Conservation (phyloP, 1,284 basidiomycete genomes). For the Schizopora paradoxa region DNA sequence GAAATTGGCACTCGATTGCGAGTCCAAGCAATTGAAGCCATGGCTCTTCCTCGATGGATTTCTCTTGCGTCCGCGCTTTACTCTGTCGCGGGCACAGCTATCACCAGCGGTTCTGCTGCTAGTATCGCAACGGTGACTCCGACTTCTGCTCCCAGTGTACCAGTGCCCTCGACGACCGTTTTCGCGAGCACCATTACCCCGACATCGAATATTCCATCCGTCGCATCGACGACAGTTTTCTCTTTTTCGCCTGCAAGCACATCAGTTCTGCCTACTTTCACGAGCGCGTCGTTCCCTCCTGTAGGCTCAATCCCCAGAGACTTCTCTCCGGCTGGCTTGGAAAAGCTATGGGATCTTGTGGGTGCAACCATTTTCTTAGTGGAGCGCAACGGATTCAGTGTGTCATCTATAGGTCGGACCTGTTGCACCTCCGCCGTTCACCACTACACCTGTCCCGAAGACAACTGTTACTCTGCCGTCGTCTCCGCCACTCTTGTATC, state of each 20-base stretch:
- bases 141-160: no score
- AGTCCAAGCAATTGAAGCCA: no score
- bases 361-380: slow-evolving; percentile 11
- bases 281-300: slow-evolving; percentile 28
- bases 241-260: not conserved
- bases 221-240: not conserved
- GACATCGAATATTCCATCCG: slow-evolving; percentile 1
- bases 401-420: slow-evolving; percentile 34
- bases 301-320: slow-evolving; percentile 36
- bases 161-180: not conserved
- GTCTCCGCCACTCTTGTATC: slow-evolving; percentile 40
- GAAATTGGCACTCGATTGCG: no score
- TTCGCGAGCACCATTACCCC: slow-evolving; percentile 1
- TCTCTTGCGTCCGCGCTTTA: no score
- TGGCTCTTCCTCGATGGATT: no score
- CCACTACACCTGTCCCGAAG: slow-evolving; percentile 36
- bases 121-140: no score
- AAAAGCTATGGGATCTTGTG: slow-evolving; percentile 40
- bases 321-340: slow-evolving; percentile 34
- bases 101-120: no score
- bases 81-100: no score
- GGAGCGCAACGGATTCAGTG: not conserved
- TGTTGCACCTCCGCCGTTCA: slow-evolving; percentile 40
- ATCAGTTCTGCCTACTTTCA: not conserved
- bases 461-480: slow-evolving; percentile 37